Base-by-base conservation (phyloP, 768 basidiomycete genomes). In the Hirschioporus abietinus region DNA sequence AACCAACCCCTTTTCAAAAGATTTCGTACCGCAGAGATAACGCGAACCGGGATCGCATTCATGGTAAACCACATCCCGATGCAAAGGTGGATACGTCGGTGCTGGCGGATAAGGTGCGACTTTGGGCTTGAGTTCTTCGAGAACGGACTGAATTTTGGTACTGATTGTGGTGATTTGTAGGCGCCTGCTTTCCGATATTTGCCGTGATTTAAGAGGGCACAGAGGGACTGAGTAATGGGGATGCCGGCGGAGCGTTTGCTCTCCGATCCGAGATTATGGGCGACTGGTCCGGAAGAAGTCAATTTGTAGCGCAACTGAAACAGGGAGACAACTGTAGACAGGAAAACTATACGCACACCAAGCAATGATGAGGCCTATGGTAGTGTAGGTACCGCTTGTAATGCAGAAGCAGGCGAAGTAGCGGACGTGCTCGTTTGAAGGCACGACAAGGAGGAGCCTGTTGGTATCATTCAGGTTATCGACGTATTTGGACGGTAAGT, bases 331-430 rank as follows among this genome's bases (percentile, higher is more conserved):
- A 35, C 23, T 34, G 10, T 23, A 52, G n/a, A 42, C 30, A 58
- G 57, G 8, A 25, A 65, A 30, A 68, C n/a, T 15, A 64, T 25
- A 78, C 86, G 72, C 78, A 89, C 88, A 91, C 92, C 91, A 92
- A 2, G 90, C 88, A 65, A 92, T 87, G 52, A 85, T 83, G 6
- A 91, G 75, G 0, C 89, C 91, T 69, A 92, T 91, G 1, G 85
- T 83, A 0, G 90, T 88, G 70, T 92, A 93, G 0, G 90, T 92
- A 52, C 90, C 90, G 64, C 86, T 84, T 0, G 88, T 88, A 69
- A 93, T 87, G 69, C 88, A 90, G 76, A 92, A 91, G 12, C 86
- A 87, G 12, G 90, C 88, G 71, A 93, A 93, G 71, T 92, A 93
- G 25, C 86, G 82, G n/a, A 81, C 89, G 36, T 85, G 86, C 17